A percentile compares a stretch with the other conserved stretches of the same genome.
Conservation (phyloP, 352 stramenopile genomes). For the Pythium insidiosum region DNA sequence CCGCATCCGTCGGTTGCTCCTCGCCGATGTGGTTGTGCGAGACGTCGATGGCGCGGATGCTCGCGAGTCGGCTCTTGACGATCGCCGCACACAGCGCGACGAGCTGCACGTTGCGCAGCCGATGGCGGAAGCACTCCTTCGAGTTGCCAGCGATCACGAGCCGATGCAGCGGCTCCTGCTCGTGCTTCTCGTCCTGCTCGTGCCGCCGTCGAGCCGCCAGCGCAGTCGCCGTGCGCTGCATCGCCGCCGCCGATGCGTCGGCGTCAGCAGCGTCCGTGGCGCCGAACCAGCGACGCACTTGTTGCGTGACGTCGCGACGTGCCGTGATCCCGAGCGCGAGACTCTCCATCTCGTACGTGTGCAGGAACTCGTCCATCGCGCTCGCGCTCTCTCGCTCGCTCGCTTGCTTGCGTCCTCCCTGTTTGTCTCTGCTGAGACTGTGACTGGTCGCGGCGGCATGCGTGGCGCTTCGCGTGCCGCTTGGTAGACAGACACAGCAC, state of each 20-base stretch:
- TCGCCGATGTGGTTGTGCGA: constrained; percentile 46
- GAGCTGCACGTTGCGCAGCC: constrained; percentile 61
- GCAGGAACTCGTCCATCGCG: constrained; percentile 57
- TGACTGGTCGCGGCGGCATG: no score
- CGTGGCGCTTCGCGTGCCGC: no score
- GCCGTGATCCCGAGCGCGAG: constrained; percentile 55
- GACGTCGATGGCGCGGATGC: constrained; percentile 36
- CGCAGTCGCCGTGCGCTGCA: constrained; percentile 38
- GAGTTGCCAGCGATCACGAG: constrained; percentile 47
- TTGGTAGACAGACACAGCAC: no score
- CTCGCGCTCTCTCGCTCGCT: no score
- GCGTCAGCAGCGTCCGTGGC: no score
- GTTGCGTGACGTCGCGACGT: constrained; percentile 38
- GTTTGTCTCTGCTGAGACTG: no score
- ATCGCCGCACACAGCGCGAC: constrained; percentile 39
- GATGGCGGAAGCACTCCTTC: constrained; percentile 44
- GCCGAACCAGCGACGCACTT: constrained; percentile 39
- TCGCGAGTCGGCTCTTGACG: constrained; percentile 35
- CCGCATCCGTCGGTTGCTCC: constrained; percentile 1
- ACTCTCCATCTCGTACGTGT: constrained; percentile 75
- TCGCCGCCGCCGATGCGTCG: constrained; percentile 19
- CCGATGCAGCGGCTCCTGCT: background rate
- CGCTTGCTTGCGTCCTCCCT: no score
- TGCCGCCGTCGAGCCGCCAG: constrained; percentile 23
- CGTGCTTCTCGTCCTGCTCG: background rate